phyloP scores from a whole-genome alignment of 225 moss, liverwort and hornwort species.

The Physcomitrium patens region DNA sequence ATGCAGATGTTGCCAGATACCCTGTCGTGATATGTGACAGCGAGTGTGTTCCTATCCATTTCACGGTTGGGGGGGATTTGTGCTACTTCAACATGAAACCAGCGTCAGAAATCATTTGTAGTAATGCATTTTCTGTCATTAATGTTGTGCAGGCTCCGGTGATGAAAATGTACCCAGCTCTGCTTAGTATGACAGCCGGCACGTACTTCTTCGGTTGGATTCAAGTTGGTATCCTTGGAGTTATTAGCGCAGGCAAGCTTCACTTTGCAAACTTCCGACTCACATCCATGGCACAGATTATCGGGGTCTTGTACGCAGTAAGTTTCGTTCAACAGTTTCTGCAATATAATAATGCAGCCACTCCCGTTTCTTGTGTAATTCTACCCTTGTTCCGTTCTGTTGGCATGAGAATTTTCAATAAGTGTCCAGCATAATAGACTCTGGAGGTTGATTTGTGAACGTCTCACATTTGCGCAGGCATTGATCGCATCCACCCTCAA shows the following conservation, averaged over 20 bases:
- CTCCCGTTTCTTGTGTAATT: too few relatives aligned
- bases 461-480: conserved; percentile 47
- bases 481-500: conserved; percentile 70
- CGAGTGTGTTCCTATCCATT: not conserved
- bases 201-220: conserved; percentile 49
- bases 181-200: conserved; percentile 32
- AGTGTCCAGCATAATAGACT: too few relatives aligned
- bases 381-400: too few relatives aligned
- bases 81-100: not conserved
- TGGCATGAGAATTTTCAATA: too few relatives aligned
- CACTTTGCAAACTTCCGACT: conserved; percentile 43
- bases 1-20: not conserved
- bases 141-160: conserved; percentile 37
- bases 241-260: conserved; percentile 39
- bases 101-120: not conserved
- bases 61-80: not conserved
- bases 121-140: not conserved
- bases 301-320: conserved; percentile 49
- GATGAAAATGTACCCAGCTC: conserved; percentile 40
- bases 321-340: not conserved
- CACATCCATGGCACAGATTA: conserved; percentile 36
- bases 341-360: too few relatives aligned
- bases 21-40: not conserved
- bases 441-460: not conserved
- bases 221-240: conserved; percentile 40